Evolutionary conservation across 2,329 filamentous ascomycete species (phyloP).

Genomic region (Ceratocystis variospora): DNA sequence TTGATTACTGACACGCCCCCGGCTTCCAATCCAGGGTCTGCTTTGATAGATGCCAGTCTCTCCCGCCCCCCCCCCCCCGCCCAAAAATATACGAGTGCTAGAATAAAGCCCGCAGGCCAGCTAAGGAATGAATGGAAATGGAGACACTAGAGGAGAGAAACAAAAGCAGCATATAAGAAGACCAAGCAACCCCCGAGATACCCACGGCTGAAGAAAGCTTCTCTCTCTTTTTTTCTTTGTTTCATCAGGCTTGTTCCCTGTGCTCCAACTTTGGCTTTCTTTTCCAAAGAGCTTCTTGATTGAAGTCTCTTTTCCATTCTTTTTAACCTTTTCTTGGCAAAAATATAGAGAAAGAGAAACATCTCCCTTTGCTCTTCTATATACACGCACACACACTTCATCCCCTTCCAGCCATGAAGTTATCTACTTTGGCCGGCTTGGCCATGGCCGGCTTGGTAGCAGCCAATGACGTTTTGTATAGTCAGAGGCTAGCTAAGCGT

Average conservation of each 20-base stretch:
- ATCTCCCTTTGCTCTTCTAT: neutral
- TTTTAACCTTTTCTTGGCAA: neutral
- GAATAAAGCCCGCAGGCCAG: neutral
- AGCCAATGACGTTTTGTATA: conserved; percentile 37
- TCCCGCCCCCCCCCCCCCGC: too few species aligned
- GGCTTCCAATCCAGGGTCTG: too few species aligned
- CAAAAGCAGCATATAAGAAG: neutral
- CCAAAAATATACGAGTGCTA: too few species aligned
- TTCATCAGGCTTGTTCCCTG: neutral
- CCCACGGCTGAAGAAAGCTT: neutral
- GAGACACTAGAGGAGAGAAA: neutral
- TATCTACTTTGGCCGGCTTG: conserved; percentile 18
- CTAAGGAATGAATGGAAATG: neutral
- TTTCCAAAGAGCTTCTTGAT: neutral
- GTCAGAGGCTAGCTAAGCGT: conserved; percentile 36
- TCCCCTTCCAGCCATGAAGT: conserved; percentile 8
- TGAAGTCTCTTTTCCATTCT: neutral
- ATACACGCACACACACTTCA: neutral
- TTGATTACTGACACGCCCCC: too few species aligned
- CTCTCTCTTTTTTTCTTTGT: neutral
- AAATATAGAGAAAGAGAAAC: neutral
- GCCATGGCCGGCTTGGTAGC: conserved; percentile 24
- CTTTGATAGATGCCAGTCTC: too few species aligned
- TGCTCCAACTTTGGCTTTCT: neutral
- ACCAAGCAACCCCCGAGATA: neutral